Evolutionary conservation across 2,329 filamentous ascomycete species (phyloP).

Genomic region (Neofusicoccum kwambonambiense): DNA sequence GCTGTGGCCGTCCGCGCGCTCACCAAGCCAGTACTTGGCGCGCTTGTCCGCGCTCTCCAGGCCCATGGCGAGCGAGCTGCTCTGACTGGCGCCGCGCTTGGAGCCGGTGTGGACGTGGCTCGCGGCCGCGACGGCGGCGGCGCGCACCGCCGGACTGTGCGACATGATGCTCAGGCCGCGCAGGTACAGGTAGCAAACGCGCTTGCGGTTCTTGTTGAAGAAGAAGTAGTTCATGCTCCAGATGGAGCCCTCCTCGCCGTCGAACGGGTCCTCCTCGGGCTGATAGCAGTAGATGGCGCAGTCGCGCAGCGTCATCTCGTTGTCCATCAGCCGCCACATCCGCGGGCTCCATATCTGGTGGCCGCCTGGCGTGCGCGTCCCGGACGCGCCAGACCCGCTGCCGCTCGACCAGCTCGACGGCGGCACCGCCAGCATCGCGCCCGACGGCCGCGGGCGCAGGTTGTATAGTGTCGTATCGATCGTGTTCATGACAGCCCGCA

Average conservation of each 20-base stretch:
- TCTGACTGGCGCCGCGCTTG: neutral
- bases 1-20: conserved; percentile 44
- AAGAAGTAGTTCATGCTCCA: conserved; percentile 98
- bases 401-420: conserved; percentile 36
- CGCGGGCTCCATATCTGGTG: conserved; percentile 77
- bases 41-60: conserved; percentile 64
- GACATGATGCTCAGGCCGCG: conserved; percentile 80
- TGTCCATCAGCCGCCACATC: conserved; percentile 90
- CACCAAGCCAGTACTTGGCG: conserved; percentile 84
- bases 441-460: conserved; percentile 60
- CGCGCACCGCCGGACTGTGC: conserved; percentile 52
- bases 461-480: conserved; percentile 87
- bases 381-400: conserved; percentile 40
- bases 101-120: neutral
- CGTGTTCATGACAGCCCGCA: conserved; percentile 79
- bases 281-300: conserved; percentile 89
- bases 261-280: conserved; percentile 85
- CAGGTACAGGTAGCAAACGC: conserved; percentile 91
- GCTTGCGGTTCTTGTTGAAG: conserved; percentile 89
- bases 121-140: neutral
- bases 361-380: conserved; percentile 48
- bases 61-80: conserved; percentile 4
- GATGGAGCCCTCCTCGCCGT: conserved; percentile 87
- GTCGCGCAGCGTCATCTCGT: conserved; percentile 88
- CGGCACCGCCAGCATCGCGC: conserved; percentile 34